Base-by-base conservation (phyloP, 2,329 filamentous ascomycete genomes). In the Trichoderma sp. region DNA sequence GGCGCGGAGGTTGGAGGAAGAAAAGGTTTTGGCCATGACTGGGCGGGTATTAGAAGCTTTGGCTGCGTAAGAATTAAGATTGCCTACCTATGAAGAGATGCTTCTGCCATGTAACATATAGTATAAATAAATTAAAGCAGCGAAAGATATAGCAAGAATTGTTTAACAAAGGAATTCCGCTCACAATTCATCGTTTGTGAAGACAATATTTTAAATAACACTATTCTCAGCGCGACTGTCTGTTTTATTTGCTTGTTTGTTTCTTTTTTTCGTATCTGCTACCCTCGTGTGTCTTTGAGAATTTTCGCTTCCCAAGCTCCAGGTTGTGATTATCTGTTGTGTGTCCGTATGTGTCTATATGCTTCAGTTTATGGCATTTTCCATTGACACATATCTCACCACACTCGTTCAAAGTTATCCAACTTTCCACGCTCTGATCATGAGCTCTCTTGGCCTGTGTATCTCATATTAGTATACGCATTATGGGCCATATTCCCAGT, bases 1-100 rank as follows among this genome's bases (percentile, higher is more conserved):
- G n/a, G 83, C 77, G 0, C 76, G 82, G n/a, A 78, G 81, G 4
- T 66, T 84, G 6, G 82, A 84, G 43, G 82, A 84, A 68, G 82
- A 84, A 68, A 83, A 83, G 71, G 79, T 80, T 0, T 74, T 84
- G 26, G 77, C 77, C 1, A 80, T 82, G 75, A 78, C 76, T 1
- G 75, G 76, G 15, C 66, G 64, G 5, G 73, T 82, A 3, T 62
- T 78, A 11, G 73, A 77, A 30, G 74, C 72, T 8, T 36, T 76
- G 32, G 53, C 68, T 57, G 50, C 28, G 11, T 71, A 36, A 65
- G 23, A 36, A 50, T 12, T 13, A 30, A 32, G 65, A 17, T 5
- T 34, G 4, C 11, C 20, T 53, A 50, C 8, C n/a, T 20, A 50
- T 50, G 0, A 0, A 53, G 20, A 53, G 47, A 53, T 53, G 20